phyloP scores from a whole-genome alignment of 2,329 filamentous ascomycete genomes.

The Sclerotinia borealis region DNA sequence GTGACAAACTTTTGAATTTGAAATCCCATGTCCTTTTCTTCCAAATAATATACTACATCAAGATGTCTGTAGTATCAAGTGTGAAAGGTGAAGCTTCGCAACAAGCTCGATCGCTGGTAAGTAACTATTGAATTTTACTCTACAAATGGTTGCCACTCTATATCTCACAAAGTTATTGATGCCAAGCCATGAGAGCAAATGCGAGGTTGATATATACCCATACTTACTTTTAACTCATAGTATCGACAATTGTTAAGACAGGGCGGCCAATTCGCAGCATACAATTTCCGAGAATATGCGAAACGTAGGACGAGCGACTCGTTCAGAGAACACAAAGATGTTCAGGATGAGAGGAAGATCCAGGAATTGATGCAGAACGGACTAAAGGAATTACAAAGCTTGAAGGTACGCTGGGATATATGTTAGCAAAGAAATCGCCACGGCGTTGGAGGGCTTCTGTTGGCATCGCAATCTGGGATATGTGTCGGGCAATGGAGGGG shows the following conservation, averaged over 20 bases:
- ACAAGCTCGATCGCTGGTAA: slow-evolving; percentile 32
- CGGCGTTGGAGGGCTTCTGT: neutral
- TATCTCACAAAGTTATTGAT: neutral
- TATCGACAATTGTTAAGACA: slow-evolving; percentile 90
- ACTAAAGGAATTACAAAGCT: slow-evolving; percentile 73
- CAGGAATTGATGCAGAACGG: slow-evolving; percentile 89
- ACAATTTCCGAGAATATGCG: slow-evolving; percentile 98
- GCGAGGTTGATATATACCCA: neutral
- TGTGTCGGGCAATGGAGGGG: neutral
- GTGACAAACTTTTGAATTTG: slow-evolving; percentile 6
- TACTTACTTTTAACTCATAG: slow-evolving; percentile 41
- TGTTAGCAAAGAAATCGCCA: neutral
- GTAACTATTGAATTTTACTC: slow-evolving; percentile 6
- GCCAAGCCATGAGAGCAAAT: neutral
- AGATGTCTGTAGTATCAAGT: slow-evolving; percentile 27
- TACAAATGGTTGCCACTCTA: slow-evolving; percentile 6
- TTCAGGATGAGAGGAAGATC: slow-evolving; percentile 67
- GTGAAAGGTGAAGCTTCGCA: slow-evolving; percentile 27
- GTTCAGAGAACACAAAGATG: slow-evolving; percentile 72
- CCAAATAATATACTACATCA: slow-evolving; percentile 9
- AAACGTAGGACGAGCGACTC: slow-evolving; percentile 84
- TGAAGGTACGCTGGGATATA: slow-evolving; percentile 64
- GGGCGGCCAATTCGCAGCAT: slow-evolving; percentile 79
- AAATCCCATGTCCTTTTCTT: neutral
- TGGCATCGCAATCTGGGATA: too few species aligned